Conservation (phyloP, 257 asterid genomes). For the Ajuga chamaepitys region DNA sequence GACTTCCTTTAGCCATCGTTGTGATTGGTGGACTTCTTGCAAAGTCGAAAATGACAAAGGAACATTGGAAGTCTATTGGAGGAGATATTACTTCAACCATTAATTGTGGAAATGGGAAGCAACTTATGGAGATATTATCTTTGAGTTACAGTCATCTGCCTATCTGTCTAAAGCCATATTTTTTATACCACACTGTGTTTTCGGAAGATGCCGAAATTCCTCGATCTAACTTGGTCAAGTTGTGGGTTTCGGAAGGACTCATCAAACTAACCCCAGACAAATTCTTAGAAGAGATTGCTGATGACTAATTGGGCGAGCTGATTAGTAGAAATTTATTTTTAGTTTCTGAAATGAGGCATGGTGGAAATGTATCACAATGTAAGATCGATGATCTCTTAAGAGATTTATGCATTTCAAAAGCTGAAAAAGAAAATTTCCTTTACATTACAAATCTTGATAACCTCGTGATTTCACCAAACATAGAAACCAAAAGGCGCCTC, state of each 20-base stretch:
- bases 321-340: slow-evolving; percentile 18
- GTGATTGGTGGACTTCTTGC: slow-evolving; percentile 25
- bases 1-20: slow-evolving; percentile 25
- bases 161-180: too few relatives aligned
- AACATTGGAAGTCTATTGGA: slow-evolving; percentile 18
- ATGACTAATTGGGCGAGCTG: slow-evolving; percentile 12
- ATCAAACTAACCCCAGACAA: not conserved
- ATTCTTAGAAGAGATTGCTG: slow-evolving; percentile 19
- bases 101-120: slow-evolving; percentile 6
- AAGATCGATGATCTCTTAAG: slow-evolving; percentile 21
- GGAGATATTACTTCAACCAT: slow-evolving; percentile 1
- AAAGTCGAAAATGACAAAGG: slow-evolving; percentile 9
- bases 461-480: not conserved
- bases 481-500: not conserved
- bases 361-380: slow-evolving; percentile 11
- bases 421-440: slow-evolving; percentile 2
- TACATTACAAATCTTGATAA: slow-evolving; percentile 1
- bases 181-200: slow-evolving; percentile 12
- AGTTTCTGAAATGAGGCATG: not conserved
- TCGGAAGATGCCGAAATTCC: slow-evolving; percentile 8
- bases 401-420: slow-evolving; percentile 20
- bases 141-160: too few relatives aligned
- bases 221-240: slow-evolving; percentile 1
- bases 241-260: slow-evolving; percentile 31
- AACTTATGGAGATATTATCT: slow-evolving; percentile 6